Conservation (phyloP, 1,284 basidiomycete genomes). For the Porogramme epimiltina region DNA sequence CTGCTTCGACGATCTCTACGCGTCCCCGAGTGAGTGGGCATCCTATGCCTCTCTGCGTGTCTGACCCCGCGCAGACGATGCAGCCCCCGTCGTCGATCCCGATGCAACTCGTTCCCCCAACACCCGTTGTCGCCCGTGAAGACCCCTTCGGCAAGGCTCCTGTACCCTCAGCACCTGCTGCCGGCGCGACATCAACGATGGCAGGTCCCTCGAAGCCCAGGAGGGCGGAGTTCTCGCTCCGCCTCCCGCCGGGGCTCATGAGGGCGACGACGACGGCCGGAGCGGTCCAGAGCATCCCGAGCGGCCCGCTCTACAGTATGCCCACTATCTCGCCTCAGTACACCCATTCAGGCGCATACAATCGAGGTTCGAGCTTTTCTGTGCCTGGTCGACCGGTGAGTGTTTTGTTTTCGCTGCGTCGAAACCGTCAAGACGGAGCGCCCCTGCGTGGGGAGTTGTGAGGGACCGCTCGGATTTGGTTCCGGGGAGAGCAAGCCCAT, state of each 20-base stretch:
- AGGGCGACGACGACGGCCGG: slow-evolving; percentile 6
- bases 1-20: slow-evolving; percentile 47
- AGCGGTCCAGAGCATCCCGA: slow-evolving; percentile 1
- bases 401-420: no score
- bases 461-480: no score
- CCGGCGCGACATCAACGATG: slow-evolving; percentile 1
- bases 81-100: slow-evolving; percentile 6
- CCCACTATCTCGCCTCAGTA: slow-evolving; percentile 19
- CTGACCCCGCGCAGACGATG: slow-evolving; percentile 1
- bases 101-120: slow-evolving; percentile 3
- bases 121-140: slow-evolving; percentile 3
- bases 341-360: slow-evolving; percentile 10
- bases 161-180: slow-evolving; percentile 6
- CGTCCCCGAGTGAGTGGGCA: slow-evolving; percentile 12
- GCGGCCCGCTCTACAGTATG: slow-evolving; percentile 20
- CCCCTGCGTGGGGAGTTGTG: no score
- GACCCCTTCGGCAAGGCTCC: slow-evolving; percentile 7
- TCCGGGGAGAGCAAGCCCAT: no score
- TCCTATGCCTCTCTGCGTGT: neutral
- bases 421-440: no score
- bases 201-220: neutral
- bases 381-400: slow-evolving; percentile 21
- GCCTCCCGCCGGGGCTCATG: slow-evolving; percentile 12
- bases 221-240: slow-evolving; percentile 8
- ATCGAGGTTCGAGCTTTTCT: slow-evolving; percentile 14